A percentile compares a stretch with the other conserved stretches of the same genome.
phyloP scores from a whole-genome alignment of 2,329 filamentous ascomycete species.

The Penicillium occitanis region DNA sequence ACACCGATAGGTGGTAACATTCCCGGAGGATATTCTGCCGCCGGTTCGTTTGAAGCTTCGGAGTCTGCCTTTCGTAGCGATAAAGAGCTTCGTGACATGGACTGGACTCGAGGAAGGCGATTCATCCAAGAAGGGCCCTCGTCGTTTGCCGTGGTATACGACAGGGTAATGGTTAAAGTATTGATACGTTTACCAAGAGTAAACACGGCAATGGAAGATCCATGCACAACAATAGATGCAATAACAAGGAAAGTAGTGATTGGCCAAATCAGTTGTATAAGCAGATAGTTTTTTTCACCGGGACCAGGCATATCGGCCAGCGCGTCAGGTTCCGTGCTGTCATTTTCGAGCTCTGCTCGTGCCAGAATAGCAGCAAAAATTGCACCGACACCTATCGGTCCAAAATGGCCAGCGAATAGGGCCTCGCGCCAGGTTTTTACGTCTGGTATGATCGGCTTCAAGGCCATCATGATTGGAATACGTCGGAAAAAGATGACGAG shows the following conservation, averaged over 20 bases:
- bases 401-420: slow-evolving; percentile 94
- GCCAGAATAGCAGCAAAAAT: slow-evolving; percentile 94
- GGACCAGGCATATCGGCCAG: slow-evolving; percentile 55
- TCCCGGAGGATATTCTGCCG: slow-evolving; percentile 64
- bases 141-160: slow-evolving; percentile 86
- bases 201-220: slow-evolving; percentile 97
- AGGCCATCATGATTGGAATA: slow-evolving; percentile 86
- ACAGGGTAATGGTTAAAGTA: slow-evolving; percentile 90
- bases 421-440: slow-evolving; percentile 98
- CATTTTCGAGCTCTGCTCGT: slow-evolving; percentile 82
- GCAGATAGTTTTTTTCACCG: slow-evolving; percentile 61
- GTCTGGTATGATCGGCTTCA: slow-evolving; percentile 93
- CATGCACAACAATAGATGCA: slow-evolving; percentile 89
- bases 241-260: slow-evolving; percentile 94
- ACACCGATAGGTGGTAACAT: slow-evolving; percentile 69
- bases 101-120: slow-evolving; percentile 76
- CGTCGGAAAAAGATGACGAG: slow-evolving; percentile 94
- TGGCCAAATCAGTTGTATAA: slow-evolving; percentile 90
- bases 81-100: slow-evolving; percentile 76
- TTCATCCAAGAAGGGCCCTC: slow-evolving; percentile 95
- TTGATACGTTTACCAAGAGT: slow-evolving; percentile 98
- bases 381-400: slow-evolving; percentile 93
- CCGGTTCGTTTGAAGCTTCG: slow-evolving; percentile 59
- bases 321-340: slow-evolving; percentile 70
- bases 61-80: slow-evolving; percentile 69